Percentiles rank a stretch among this genome's conserved stretches.
Evolutionary conservation across 176 grass and related monocot species (phyloP).

Genomic region (Musa schizocarpa): DNA sequence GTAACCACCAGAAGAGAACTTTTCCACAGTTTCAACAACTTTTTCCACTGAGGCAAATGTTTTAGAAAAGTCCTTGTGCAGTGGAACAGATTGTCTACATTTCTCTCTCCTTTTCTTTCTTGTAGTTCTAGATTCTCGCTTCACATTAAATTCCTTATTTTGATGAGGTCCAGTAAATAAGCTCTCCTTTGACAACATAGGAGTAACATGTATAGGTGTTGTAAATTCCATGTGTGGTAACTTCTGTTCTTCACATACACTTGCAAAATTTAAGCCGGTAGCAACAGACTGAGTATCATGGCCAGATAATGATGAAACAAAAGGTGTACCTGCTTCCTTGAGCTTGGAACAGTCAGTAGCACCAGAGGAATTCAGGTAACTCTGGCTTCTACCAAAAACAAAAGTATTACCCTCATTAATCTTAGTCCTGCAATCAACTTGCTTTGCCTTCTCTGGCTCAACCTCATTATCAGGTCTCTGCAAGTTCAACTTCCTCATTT

Average conservation of each 20-base stretch:
- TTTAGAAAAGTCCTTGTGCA: constrained; percentile 26
- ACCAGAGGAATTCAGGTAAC: background rate
- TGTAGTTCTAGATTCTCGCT: constrained; percentile 40
- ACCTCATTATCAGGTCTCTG: background rate
- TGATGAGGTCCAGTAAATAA: constrained; percentile 44
- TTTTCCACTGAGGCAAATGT: constrained; percentile 16
- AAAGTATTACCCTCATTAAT: background rate
- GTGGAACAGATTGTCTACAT: constrained; percentile 30
- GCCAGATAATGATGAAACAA: constrained; percentile 21
- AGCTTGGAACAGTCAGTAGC: background rate
- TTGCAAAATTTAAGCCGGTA: constrained; percentile 31
- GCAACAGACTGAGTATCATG: constrained; percentile 24
- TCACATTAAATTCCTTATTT: constrained; percentile 41
- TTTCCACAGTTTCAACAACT: constrained; percentile 11
- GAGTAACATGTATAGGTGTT: constrained; percentile 26
- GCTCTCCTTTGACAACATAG: constrained; percentile 41
- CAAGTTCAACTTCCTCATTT: background rate
- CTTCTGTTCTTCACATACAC: constrained; percentile 13
- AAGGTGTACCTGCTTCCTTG: constrained; percentile 9
- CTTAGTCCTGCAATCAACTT: background rate
- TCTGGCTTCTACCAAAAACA: background rate
- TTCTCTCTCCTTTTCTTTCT: constrained; percentile 48
- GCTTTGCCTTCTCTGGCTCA: background rate
- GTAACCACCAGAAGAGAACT: constrained; percentile 12
- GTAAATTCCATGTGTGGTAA: constrained; percentile 17